phyloP scores from a whole-genome alignment of 2,329 filamentous ascomycete genomes.

The Calycina herbarum region DNA sequence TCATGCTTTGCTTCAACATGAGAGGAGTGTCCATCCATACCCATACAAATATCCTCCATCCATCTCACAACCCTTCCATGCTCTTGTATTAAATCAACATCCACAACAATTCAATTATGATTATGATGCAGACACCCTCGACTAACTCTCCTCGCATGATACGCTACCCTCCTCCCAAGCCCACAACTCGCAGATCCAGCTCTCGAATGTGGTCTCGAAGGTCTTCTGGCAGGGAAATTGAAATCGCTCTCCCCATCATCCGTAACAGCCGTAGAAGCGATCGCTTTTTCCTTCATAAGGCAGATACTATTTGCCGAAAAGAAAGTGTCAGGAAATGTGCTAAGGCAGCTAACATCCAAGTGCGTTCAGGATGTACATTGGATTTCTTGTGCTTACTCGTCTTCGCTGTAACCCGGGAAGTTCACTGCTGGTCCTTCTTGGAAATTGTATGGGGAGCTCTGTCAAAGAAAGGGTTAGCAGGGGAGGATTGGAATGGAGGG shows the following conservation, averaged over 20 bases:
- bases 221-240: conserved; percentile 15
- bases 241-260: conserved; percentile 24
- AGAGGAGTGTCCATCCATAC: not conserved
- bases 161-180: conserved; percentile 26
- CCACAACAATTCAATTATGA: not conserved
- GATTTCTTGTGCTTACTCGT: conserved; percentile 50
- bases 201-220: conserved; percentile 22
- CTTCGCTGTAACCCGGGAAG: conserved; percentile 56
- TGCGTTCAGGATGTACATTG: conserved; percentile 18
- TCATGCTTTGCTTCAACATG: not conserved
- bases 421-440: conserved; percentile 51
- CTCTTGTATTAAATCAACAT: not conserved
- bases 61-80: too few relatives aligned
- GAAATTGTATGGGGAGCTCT: conserved; percentile 62
- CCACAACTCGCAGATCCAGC: conserved; percentile 28
- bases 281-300: conserved; percentile 37
- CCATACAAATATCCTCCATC: not conserved
- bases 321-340: not conserved
- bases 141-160: conserved; percentile 33
- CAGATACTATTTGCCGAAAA: conserved; percentile 28
- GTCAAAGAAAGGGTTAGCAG: conserved; percentile 18
- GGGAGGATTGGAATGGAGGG: not conserved
- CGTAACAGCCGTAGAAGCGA: conserved; percentile 33
- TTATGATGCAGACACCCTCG: conserved; percentile 17
- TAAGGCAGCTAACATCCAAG: not conserved